Percentiles rank a stretch among this genome's conserved stretches.
These are phyloP conservation scores for Solanum verrucosum DNA, from an alignment of 257 asterid genomes.

Conservation along the genomic window DNA sequence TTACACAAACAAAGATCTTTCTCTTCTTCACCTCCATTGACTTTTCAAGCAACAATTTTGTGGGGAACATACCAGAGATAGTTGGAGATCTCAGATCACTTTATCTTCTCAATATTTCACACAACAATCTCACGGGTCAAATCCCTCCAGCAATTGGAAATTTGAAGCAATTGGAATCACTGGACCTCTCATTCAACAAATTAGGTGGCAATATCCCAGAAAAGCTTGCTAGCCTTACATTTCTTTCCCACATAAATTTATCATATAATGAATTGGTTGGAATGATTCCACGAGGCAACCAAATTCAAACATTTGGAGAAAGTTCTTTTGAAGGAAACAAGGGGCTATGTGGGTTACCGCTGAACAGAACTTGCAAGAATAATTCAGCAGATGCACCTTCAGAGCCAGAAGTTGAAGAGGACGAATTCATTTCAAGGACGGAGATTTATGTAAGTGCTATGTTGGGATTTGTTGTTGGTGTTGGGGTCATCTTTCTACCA, in stretches of 20 bases:
- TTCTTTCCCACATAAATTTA: conserved; percentile 24
- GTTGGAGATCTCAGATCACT: conserved; percentile 28
- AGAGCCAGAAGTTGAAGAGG: background rate
- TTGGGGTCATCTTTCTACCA: conserved; percentile 4
- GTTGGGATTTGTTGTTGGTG: conserved; percentile 9
- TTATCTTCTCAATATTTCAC: conserved; percentile 27
- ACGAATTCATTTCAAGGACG: background rate
- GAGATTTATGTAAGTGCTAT: conserved; percentile 8
- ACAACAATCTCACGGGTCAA: conserved; percentile 19
- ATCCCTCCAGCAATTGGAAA: conserved; percentile 26
- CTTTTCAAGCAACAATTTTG: conserved; percentile 39
- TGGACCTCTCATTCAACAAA: conserved; percentile 30
- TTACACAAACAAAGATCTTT: conserved; percentile 12
- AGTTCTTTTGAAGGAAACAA: conserved; percentile 19
- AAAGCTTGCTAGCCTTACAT: conserved; percentile 16
- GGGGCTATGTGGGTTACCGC: conserved; percentile 19
- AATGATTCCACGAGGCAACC: conserved; percentile 21
- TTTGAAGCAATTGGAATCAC: conserved; percentile 21
- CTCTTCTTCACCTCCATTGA: conserved; percentile 28
- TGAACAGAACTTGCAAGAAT: background rate
- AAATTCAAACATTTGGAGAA: conserved; percentile 17
- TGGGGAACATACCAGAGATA: conserved; percentile 27
- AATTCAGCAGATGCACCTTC: background rate
- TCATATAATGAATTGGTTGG: conserved; percentile 25
- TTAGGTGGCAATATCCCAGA: conserved; percentile 23